Base-by-base conservation (phyloP, 192 early-diverging fungal genomes). In the Geranomyces michiganensis region DNA sequence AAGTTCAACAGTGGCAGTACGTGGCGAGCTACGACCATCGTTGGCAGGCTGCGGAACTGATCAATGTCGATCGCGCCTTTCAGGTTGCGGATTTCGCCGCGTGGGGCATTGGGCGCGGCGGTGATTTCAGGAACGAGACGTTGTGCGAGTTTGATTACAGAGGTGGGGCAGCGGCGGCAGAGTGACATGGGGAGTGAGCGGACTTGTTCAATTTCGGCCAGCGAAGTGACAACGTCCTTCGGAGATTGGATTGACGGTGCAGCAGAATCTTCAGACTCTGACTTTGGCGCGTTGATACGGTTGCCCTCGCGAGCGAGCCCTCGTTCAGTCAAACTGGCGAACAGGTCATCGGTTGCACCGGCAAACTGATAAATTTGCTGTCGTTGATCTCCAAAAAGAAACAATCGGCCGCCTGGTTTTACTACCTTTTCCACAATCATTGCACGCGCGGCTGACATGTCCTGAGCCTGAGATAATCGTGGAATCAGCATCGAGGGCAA, bases 311-410 rank as follows among this genome's bases (percentile, higher is more conserved):
- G 22, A 27, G 51, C 51, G 14, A 24, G 51, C 9, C 62, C 62
- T 24, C 43, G 41, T 1, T 64, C 6, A 21, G 32, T 12, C 15
- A 64, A 19, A 4, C 44, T 41, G 15, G 43, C 14, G 27, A 71
- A 71, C 36, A 45, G 31, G 15, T 73, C 44, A 9, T 31, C 24
- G 0, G 63, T 58, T 12, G 64, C 29, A 21, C 72, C 72, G 0
- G 72, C 48, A 36, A 65, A 73, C 62, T 73, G 72, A 44, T 67
- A 73, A 26, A 73, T 73, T 22, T 67, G 62, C 45, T 73, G 72
- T 5, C 56, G 15, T 13, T 58, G 13, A 44, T 73, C 72, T 1
- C 72, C 72, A 48, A 73, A 73, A 41, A 73, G 56, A 27, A 67
- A 32, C 33, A 73, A 33, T 15, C 72, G 47, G 21, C 53, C 43